Evolutionary conservation across 1,139 yeast genomes (phyloP).

Genomic region (Debaryomyces singareniensis): DNA sequence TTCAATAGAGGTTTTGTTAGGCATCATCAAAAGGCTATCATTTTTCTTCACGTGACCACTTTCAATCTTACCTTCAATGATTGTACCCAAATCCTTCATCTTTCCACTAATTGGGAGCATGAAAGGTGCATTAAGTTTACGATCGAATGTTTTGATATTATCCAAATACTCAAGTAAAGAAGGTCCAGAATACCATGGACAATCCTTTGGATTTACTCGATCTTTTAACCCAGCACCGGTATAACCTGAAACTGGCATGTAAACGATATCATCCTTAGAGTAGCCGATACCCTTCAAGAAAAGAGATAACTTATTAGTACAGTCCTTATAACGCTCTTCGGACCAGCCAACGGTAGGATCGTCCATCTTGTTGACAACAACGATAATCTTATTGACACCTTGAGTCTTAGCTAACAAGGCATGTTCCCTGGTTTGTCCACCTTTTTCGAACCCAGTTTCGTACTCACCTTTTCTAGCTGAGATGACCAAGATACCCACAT

Average conservation of each 20-base stretch:
- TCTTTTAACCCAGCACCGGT: conserved; percentile 97
- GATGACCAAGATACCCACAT: conserved; percentile 92
- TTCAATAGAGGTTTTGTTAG: conserved; percentile 78
- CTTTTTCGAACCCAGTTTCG: conserved; percentile 98
- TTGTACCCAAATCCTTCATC: conserved; percentile 94
- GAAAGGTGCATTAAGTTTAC: conserved; percentile 90
- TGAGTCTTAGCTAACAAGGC: conserved; percentile 96
- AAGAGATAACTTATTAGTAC: conserved; percentile 70
- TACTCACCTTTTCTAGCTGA: conserved; percentile 99
- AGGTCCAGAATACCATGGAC: conserved; percentile 96
- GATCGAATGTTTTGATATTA: conserved; percentile 69
- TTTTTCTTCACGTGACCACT: conserved; percentile 89
- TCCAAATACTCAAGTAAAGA: conserved; percentile 87
- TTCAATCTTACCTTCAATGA: conserved; percentile 97
- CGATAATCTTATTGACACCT: conserved; percentile 90
- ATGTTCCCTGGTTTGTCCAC: conserved; percentile 99
- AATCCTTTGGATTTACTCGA: conserved; percentile 58
- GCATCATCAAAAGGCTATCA: conserved; percentile 77
- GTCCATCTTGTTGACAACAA: conserved; percentile 97
- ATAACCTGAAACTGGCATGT: conserved; percentile 97
- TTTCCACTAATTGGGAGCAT: conserved; percentile 95
- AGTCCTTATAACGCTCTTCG: conserved; percentile 91
- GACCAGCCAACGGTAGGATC: conserved; percentile 97
- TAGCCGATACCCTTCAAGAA: conserved; percentile 92
- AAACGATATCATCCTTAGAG: conserved; percentile 72